A percentile compares a stretch with the other conserved stretches of the same genome.
phyloP scores from a whole-genome alignment of 164 flowering plant genomes.

The Aristolochia californica region DNA sequence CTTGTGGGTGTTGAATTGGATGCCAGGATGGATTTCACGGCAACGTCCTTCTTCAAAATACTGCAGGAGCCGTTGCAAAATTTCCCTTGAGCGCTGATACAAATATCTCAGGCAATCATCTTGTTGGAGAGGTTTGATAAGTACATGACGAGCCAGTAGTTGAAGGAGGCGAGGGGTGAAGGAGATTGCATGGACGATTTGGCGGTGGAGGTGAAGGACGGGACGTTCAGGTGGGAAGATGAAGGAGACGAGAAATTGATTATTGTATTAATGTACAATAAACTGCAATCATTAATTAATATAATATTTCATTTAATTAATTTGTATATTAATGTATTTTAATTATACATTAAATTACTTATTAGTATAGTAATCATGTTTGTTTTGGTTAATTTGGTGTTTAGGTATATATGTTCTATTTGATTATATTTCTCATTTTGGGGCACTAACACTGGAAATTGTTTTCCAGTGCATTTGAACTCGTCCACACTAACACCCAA shows the following conservation, averaged over 20 bases:
- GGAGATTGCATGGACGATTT: constrained; percentile 27
- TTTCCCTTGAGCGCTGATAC: constrained; percentile 82
- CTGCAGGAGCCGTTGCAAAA: constrained; percentile 83
- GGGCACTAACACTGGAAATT: too few species aligned
- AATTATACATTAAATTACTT: too few species aligned
- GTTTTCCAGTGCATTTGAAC: too few species aligned
- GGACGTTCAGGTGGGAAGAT: constrained; percentile 86
- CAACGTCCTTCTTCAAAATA: constrained; percentile 60
- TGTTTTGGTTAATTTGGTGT: too few species aligned
- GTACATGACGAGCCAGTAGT: constrained; percentile 58
- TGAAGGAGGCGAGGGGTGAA: constrained; percentile 42
- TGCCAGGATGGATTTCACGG: constrained; percentile 46
- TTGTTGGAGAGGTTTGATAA: constrained; percentile 65
- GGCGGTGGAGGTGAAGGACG: constrained; percentile 65
- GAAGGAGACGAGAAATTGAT: constrained; percentile 34
- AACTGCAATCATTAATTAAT: too few species aligned
- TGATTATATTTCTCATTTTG: too few species aligned
- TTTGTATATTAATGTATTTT: too few species aligned
- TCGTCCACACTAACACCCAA: too few species aligned
- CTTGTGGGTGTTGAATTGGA: constrained; percentile 6
- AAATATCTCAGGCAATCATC: constrained; percentile 76
- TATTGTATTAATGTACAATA: too few species aligned
- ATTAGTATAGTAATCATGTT: too few species aligned
- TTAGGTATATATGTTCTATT: too few species aligned
- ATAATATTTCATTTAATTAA: too few species aligned